Conservation (phyloP, 306 rosid species). For the Vigna unguiculata region DNA sequence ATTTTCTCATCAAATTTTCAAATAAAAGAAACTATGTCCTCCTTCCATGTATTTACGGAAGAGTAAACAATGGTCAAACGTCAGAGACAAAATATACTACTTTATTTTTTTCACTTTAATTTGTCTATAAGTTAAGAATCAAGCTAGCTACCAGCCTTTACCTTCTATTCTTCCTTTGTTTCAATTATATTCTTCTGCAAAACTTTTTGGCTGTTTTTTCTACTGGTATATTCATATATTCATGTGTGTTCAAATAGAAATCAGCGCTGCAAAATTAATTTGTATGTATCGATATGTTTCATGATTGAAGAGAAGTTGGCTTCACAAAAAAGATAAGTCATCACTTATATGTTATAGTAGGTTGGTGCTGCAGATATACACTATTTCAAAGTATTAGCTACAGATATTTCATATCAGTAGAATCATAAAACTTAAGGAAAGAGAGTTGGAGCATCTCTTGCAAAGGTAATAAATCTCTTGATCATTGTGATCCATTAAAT, state of each 20-base stretch:
- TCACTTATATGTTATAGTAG: neutral
- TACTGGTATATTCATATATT: neutral
- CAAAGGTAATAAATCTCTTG: neutral
- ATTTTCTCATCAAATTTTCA: neutral
- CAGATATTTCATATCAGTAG: neutral
- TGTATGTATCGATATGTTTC: neutral
- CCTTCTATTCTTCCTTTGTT: neutral
- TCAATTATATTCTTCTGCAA: neutral
- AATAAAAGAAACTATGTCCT: neutral
- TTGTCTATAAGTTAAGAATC: constrained; percentile 1
- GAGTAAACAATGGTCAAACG: neutral
- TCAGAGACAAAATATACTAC: neutral
- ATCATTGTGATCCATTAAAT: too few species aligned
- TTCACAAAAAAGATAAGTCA: neutral
- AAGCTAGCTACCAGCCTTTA: neutral
- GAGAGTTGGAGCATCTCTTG: neutral
- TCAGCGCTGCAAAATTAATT: neutral
- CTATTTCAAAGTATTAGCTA: neutral
- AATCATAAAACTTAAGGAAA: constrained; percentile 1
- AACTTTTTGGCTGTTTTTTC: neutral
- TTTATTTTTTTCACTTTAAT: neutral
- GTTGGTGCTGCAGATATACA: neutral
- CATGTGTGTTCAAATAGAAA: neutral
- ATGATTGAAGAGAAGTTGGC: neutral
- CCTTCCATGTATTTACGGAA: neutral